Base-by-base conservation (phyloP, 768 basidiomycete species). In the Tylopilus balloui region DNA sequence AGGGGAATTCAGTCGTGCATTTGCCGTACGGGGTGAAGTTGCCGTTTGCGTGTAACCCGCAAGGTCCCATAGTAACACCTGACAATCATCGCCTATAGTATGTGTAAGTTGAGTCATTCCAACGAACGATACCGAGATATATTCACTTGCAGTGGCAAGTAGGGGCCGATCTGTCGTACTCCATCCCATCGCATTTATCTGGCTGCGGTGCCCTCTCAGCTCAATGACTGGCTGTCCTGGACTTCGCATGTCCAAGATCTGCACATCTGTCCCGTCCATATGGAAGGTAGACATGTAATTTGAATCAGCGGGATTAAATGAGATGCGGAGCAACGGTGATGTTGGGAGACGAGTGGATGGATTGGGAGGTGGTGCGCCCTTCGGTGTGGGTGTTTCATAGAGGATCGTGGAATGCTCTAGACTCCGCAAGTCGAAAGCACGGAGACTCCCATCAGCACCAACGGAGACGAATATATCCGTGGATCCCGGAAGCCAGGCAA, bases 271-370 rank as follows among this genome's bases (percentile, higher is more conserved):
- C 42, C 90, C 89, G 62, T 96, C 93, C 78, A 92, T 86, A 61
- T 97, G 95, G 69, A 97, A 96, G 2, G 93, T 95, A 12, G 92
- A 90, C 81, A 99, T 89, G 67, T 95, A 96, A 58, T 96, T 93
- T 14, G 92, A 87, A 67, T 89, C 86, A 7, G 83, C 78, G 0
- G 94, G 93, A 60, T 92, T 92, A 73, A 95, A 95, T 21, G 87
- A 87, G 50, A 95, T 88, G 37, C 92, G 78, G 11, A 95, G 75
- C 17, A 96, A 73, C 10, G 90, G 87, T 10, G 88, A 87, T 2
- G 90, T 86, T 7, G 80, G 83, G 19, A 84, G 88, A 6, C 87
- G 80, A 5, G 79, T 57, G 9, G 83, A 79, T 12, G 80, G 72
- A 9, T 85, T 81, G 9, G 76, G 64, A 23, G 81, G 76, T 3